Conservation (phyloP, 2,329 filamentous ascomycete species). For the Parafenestella ontariensis region DNA sequence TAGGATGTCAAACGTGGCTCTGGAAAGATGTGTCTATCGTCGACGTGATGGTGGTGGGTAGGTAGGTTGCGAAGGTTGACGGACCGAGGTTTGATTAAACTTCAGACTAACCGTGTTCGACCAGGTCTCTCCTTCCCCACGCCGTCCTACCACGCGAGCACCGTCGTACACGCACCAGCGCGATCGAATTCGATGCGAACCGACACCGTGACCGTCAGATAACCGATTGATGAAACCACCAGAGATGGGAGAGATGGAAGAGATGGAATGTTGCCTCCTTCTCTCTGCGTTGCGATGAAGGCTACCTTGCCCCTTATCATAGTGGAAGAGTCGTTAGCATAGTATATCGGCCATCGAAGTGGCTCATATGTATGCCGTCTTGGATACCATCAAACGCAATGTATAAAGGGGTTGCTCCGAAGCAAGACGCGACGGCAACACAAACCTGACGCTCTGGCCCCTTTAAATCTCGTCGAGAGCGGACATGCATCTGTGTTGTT, state of each 20-base stretch:
- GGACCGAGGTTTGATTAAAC: constrained; percentile 4
- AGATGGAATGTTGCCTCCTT: background rate
- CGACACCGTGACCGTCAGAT: background rate
- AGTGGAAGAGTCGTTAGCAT: too few species aligned
- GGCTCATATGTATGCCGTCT: too few species aligned
- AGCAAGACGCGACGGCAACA: too few species aligned
- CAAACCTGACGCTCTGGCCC: background rate
- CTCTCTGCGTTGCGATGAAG: background rate
- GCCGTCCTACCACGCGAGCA: background rate
- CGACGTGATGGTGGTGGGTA: background rate
- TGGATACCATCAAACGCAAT: background rate
- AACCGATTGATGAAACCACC: background rate
- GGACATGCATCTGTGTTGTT: background rate
- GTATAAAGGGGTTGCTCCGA: background rate
- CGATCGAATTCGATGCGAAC: background rate
- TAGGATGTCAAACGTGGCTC: background rate
- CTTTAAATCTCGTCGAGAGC: background rate
- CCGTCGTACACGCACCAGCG: background rate
- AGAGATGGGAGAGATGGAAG: background rate
- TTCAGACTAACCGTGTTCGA: constrained; percentile 9
- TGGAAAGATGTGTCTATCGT: background rate
- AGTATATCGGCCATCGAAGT: too few species aligned
- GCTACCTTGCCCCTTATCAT: background rate
- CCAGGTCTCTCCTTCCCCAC: background rate
- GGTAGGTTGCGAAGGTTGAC: background rate